Evolutionary conservation across 805 yeast species (phyloP).

Genomic region (Yamadazyma akitaensis): DNA sequence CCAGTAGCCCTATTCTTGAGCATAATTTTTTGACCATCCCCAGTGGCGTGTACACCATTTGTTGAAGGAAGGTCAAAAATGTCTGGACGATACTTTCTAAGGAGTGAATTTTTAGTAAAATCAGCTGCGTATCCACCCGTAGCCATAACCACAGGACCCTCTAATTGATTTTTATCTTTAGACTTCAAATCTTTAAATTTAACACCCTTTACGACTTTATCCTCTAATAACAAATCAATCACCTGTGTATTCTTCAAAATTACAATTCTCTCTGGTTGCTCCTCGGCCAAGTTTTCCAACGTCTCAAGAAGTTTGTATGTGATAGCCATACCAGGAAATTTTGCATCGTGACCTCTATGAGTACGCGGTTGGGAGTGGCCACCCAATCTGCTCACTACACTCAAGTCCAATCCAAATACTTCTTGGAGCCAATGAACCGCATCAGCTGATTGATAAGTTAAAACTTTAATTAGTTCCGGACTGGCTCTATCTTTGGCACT

Average conservation of each 20-base stretch:
- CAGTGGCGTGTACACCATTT: constrained; percentile 59
- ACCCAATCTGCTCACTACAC: constrained; percentile 71
- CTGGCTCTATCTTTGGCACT: constrained; percentile 65
- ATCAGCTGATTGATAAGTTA: constrained; percentile 58
- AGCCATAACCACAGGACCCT: constrained; percentile 59
- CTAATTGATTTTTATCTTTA: constrained; percentile 28
- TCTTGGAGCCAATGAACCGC: constrained; percentile 75
- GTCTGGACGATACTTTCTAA: constrained; percentile 57
- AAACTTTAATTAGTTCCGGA: constrained; percentile 52
- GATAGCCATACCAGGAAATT: constrained; percentile 66
- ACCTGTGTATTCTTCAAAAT: constrained; percentile 41
- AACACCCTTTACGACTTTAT: constrained; percentile 28
- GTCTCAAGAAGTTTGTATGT: constrained; percentile 52
- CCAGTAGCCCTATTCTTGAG: constrained; percentile 50
- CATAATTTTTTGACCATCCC: constrained; percentile 59
- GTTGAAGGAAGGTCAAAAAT: constrained; percentile 55
- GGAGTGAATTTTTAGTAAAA: constrained; percentile 49
- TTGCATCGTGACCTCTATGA: constrained; percentile 69
- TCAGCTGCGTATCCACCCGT: constrained; percentile 71
- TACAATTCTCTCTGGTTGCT: constrained; percentile 42
- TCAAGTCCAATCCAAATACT: constrained; percentile 57
- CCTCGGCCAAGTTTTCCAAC: constrained; percentile 44
- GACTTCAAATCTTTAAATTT: constrained; percentile 31
- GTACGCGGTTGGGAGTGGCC: constrained; percentile 82
- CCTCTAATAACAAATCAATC: constrained; percentile 34